Percentiles rank a stretch among this genome's conserved stretches.
These are phyloP conservation scores for Malus hybrid DNA, from an alignment of 331 rosid species.

Conservation along the genomic window DNA sequence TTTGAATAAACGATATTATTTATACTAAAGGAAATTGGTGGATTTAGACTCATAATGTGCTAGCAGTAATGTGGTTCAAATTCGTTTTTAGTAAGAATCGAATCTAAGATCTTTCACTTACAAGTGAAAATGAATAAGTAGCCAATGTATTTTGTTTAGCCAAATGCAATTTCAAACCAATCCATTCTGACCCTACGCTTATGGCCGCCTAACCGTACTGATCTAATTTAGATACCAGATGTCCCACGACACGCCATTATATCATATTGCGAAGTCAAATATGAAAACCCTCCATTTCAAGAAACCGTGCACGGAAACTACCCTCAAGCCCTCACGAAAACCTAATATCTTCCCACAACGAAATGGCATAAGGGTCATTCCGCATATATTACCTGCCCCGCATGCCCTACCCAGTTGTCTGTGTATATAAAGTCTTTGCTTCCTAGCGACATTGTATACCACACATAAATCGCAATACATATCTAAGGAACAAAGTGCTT, in stretches of 20 bases:
- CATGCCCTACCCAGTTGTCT: neutral
- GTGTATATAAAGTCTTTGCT: constrained; percentile 12
- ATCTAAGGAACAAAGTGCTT: neutral
- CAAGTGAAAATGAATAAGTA: too few species aligned
- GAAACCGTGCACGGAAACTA: neutral
- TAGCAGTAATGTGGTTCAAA: too few species aligned
- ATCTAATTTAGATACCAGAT: neutral
- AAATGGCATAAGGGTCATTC: constrained; percentile 21
- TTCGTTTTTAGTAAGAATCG: too few species aligned
- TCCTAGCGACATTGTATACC: neutral
- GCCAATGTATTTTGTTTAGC: neutral
- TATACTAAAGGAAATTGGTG: accelerated
- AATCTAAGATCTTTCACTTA: too few species aligned
- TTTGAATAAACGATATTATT: too few species aligned
- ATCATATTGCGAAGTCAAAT: neutral
- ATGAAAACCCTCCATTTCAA: neutral
- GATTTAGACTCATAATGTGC: too few species aligned
- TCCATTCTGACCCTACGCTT: neutral
- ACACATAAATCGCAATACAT: neutral
- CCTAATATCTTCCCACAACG: neutral
- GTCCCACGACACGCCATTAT: neutral
- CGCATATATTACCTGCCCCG: neutral
- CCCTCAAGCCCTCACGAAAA: neutral
- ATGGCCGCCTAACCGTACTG: neutral
- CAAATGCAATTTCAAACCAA: neutral